Conservation (phyloP, 306 rosid species). For the Benincasa hispida region DNA sequence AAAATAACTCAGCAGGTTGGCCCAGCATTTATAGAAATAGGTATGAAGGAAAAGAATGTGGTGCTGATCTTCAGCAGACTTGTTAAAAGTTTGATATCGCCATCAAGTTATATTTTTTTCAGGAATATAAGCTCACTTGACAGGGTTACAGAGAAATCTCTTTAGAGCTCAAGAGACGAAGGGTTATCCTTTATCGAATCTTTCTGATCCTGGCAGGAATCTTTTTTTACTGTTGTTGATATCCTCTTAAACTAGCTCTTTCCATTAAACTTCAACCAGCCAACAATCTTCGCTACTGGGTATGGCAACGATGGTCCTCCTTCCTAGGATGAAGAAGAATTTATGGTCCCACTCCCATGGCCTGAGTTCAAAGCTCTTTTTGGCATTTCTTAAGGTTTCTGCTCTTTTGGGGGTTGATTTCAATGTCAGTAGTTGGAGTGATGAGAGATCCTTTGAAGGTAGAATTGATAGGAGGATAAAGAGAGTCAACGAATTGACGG, state of each 20-base stretch:
- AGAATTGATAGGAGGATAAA: not conserved
- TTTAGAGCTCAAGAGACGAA: not conserved
- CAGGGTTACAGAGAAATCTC: not conserved
- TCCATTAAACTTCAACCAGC: not conserved
- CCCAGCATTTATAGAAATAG: not conserved
- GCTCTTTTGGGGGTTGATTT: not conserved
- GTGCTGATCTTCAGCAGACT: not conserved
- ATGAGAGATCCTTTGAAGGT: not conserved
- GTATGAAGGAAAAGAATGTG: not conserved
- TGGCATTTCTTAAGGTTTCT: not conserved
- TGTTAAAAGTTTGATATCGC: not conserved
- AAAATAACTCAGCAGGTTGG: not conserved
- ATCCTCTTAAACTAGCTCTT: not conserved
- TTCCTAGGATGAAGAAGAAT: not conserved
- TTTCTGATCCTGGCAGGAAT: not conserved
- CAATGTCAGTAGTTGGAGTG: not conserved
- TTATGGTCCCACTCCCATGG: not conserved
- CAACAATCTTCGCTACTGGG: not conserved
- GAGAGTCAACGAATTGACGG: not conserved
- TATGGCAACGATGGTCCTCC: not conserved
- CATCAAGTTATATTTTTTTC: not conserved
- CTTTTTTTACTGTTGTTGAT: not conserved
- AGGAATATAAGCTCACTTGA: not conserved
- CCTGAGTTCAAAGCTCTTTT: not conserved
- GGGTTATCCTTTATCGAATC: not conserved